Evolutionary conservation across 2,329 filamentous ascomycete genomes (phyloP).

Genomic region (Chrysosporium queenslandicum): DNA sequence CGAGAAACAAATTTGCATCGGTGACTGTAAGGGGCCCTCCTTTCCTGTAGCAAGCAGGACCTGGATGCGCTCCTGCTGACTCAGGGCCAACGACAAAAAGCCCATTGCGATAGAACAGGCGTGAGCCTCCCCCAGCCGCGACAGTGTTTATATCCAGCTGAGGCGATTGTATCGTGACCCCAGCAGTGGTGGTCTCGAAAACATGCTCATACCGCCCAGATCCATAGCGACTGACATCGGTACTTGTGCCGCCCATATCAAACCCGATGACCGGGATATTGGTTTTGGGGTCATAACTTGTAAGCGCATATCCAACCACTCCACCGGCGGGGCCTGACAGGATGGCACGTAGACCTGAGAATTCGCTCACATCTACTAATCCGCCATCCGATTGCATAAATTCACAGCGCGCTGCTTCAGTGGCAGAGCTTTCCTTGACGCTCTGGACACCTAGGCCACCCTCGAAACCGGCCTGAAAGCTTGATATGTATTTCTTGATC

Average conservation of each 20-base stretch:
- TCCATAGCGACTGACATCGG: slow-evolving; percentile 77
- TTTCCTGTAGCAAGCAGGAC: slow-evolving; percentile 84
- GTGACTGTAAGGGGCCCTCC: slow-evolving; percentile 86
- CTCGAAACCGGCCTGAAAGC: slow-evolving; percentile 70
- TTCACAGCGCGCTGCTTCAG: slow-evolving; percentile 67
- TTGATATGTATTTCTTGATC: slow-evolving; percentile 65
- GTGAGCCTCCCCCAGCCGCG: slow-evolving; percentile 73
- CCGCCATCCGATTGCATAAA: slow-evolving; percentile 88
- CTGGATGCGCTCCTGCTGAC: slow-evolving; percentile 78
- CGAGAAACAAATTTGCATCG: slow-evolving; percentile 79
- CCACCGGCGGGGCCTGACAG: slow-evolving; percentile 85
- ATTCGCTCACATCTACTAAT: slow-evolving; percentile 44
- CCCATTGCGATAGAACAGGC: slow-evolving; percentile 52
- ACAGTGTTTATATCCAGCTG: slow-evolving; percentile 89
- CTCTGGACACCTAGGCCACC: slow-evolving; percentile 69
- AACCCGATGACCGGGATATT: slow-evolving; percentile 80
- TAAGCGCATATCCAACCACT: slow-evolving; percentile 82
- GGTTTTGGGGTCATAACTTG: slow-evolving; percentile 70
- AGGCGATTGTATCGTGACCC: slow-evolving; percentile 79
- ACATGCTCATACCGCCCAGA: slow-evolving; percentile 80
- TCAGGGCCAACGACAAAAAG: slow-evolving; percentile 85
- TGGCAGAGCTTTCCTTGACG: slow-evolving; percentile 55
- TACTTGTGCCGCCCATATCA: slow-evolving; percentile 87
- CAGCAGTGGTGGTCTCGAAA: slow-evolving; percentile 82
- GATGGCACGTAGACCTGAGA: slow-evolving; percentile 76